These are phyloP conservation scores for Trypanosoma scelopori DNA, from an alignment of 208 protist species.

Conservation along the genomic window DNA sequence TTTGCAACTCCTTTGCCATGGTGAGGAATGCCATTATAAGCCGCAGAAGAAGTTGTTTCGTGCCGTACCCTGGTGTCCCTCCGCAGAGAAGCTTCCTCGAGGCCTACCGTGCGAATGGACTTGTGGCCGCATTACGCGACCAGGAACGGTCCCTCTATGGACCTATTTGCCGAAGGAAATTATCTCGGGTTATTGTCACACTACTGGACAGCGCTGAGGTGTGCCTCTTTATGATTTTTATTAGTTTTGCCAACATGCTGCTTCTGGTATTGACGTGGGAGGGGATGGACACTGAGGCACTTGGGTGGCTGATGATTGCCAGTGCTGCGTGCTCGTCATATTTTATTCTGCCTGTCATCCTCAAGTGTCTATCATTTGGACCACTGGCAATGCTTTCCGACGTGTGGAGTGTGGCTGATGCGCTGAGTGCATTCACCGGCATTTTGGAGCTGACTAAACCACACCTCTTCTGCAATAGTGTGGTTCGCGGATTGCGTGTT, in stretches of 20 bases:
- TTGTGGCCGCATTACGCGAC: constrained; percentile 9
- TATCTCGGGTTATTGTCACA: constrained; percentile 5
- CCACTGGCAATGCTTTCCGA: constrained; percentile 18
- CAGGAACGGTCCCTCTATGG: constrained; percentile 14
- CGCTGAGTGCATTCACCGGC: constrained; percentile 37
- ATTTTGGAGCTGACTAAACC: constrained; percentile 37
- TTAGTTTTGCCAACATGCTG: constrained; percentile 41
- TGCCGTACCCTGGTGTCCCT: constrained; percentile 15
- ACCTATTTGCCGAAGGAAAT: background rate
- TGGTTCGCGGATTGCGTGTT: constrained; percentile 30
- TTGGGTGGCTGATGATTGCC: constrained; percentile 22
- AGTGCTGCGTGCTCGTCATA: constrained; percentile 31
- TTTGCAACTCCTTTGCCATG: constrained; percentile 10
- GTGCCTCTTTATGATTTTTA: constrained; percentile 26
- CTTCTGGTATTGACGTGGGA: constrained; percentile 39
- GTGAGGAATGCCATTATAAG: background rate
- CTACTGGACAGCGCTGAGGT: constrained; percentile 29
- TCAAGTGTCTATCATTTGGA: constrained; percentile 41
- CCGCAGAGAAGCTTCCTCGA: constrained; percentile 7
- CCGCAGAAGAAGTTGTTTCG: constrained; percentile 1
- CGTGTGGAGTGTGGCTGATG: constrained; percentile 47
- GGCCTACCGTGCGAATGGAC: constrained; percentile 7
- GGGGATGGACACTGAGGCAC: constrained; percentile 9
- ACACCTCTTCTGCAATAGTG: constrained; percentile 20
- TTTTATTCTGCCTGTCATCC: constrained; percentile 42